These are phyloP conservation scores for Lachnellula arida DNA, from an alignment of 2,329 filamentous ascomycete genomes.

Conservation along the genomic window DNA sequence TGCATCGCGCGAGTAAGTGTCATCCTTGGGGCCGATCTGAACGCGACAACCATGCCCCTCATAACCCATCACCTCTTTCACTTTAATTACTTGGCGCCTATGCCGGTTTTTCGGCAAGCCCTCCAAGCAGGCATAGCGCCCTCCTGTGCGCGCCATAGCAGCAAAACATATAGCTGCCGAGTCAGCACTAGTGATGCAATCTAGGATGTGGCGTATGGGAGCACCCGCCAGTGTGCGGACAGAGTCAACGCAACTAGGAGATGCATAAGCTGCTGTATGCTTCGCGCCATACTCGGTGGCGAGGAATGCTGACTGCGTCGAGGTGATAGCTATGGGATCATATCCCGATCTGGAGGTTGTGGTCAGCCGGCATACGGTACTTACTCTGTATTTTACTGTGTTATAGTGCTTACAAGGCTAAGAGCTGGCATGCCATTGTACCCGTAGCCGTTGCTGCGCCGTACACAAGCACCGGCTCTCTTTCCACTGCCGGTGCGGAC, in stretches of 20 bases:
- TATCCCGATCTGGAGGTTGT: constrained; percentile 18
- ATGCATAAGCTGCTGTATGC: constrained; percentile 20
- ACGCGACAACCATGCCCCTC: not conserved
- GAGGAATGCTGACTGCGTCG: constrained; percentile 15
- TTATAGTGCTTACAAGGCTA: constrained; percentile 19
- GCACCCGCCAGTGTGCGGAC: constrained; percentile 3
- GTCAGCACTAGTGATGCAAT: constrained; percentile 31
- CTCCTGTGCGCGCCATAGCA: constrained; percentile 28
- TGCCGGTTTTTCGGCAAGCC: constrained; percentile 16
- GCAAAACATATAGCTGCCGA: constrained; percentile 27
- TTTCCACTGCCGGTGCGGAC: too few species aligned
- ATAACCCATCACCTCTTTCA: not conserved
- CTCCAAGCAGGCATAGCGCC: constrained; percentile 33
- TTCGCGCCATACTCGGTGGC: constrained; percentile 22
- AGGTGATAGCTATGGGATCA: constrained; percentile 17
- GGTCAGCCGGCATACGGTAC: constrained; percentile 14
- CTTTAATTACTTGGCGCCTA: constrained; percentile 16
- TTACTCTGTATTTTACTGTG: not conserved
- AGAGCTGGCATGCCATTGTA: constrained; percentile 29
- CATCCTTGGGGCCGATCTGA: not conserved
- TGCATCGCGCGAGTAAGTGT: not conserved
- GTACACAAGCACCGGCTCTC: constrained; percentile 27
- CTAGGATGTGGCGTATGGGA: constrained; percentile 27
- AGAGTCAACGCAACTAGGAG: constrained; percentile 15
- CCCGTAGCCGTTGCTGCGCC: constrained; percentile 30